Base-by-base conservation (phyloP, 768 basidiomycete genomes). In the Termitomyces sp. region DNA sequence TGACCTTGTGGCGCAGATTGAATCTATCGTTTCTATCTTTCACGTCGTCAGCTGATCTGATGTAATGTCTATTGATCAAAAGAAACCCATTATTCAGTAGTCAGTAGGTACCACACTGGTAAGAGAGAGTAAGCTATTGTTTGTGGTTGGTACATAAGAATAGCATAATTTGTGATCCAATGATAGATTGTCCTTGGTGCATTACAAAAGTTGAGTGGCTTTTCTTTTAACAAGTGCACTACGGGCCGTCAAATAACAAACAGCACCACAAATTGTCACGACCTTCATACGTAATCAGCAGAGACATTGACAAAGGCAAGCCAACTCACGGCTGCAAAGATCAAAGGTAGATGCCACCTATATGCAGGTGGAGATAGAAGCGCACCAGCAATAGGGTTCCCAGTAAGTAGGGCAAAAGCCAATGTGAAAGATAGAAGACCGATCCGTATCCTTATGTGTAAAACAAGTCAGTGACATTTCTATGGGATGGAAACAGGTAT, bases 381-480 rank as follows among this genome's bases (percentile, higher is more conserved):
- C 0, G 81, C 81, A 17, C 84, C 84, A 31, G 78, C 77, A 51
- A 86, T 78, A 1, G 84, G 85, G 56, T 80, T 82, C 4, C 84
- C 83, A 11, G 77, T 80, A 32, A 81, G 67, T 45, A 80, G 63
- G 1, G 82, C 79, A 59, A 84, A 74, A 14, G 80, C 75, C 48
- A 79, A 64, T 12, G 73, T 61, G 60, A 81, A 80, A 15, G 77
- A 81, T 2, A 81, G 66, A 37, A 83, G 66, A 17, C 81, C 82
- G 47, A 83, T 78, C 17, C 83, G 77, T 40, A 77, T 71, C 5
- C 82, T 82, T 64, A 9, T 56, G 52, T 10, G 34, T 12, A 49
- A 50, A 46, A 36, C 11, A 31, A 45, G 49, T 31, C 31, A 54
- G 59, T 34, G 38, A 50, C 42, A 56, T 45, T 20, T 25, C 20